These are phyloP conservation scores for Monosporozyma siamensis DNA, from an alignment of 805 yeast genomes.

Conservation along the genomic window DNA sequence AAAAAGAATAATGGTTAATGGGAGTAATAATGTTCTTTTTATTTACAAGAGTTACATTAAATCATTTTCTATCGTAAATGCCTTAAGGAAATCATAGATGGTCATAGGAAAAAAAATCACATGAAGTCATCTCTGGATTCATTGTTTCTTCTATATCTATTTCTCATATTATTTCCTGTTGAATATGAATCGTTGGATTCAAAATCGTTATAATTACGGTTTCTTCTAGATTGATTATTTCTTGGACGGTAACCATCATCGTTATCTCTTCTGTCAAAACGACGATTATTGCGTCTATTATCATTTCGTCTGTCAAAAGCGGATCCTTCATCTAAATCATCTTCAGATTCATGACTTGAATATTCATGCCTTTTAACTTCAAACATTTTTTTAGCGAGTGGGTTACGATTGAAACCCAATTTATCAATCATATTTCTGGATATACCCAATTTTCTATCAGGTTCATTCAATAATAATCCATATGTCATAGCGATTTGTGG, in stretches of 20 bases:
- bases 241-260: neutral
- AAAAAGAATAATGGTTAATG: slow-evolving; percentile 2
- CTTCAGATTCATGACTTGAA: neutral
- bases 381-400: slow-evolving; percentile 18
- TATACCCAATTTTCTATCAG: slow-evolving; percentile 17
- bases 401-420: slow-evolving; percentile 18
- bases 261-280: neutral
- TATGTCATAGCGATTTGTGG: slow-evolving; percentile 20
- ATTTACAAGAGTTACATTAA: neutral
- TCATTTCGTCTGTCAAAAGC: neutral
- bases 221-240: too few species aligned
- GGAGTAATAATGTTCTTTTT: neutral
- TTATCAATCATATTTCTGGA: slow-evolving; percentile 11
- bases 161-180: neutral
- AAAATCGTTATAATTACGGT: neutral
- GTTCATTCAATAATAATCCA: slow-evolving; percentile 19
- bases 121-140: neutral
- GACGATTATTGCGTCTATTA: neutral
- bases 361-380: slow-evolving; percentile 6
- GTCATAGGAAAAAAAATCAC: too few species aligned
- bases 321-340: neutral
- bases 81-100: neutral
- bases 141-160: neutral
- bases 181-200: neutral
- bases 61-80: neutral